A percentile compares a stretch with the other conserved stretches of the same genome.
Evolutionary conservation across 2,329 filamentous ascomycete species (phyloP).

Genomic region (Colletotrichum sp.): DNA sequence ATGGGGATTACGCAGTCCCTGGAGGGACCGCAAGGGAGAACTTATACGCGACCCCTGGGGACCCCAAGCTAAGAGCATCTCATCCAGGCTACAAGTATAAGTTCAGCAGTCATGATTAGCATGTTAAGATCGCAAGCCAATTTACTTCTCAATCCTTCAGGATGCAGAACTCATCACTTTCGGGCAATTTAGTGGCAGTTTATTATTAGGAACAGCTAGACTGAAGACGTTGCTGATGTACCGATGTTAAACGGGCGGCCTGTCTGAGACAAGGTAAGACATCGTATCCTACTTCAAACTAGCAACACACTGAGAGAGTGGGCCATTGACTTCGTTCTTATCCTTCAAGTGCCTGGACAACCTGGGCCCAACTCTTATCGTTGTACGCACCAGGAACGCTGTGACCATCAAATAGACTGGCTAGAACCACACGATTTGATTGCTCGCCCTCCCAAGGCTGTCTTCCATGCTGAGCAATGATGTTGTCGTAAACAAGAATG

Average conservation of each 20-base stretch:
- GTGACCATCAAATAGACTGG: conserved; percentile 51
- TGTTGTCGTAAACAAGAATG: conserved; percentile 53
- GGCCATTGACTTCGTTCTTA: background rate
- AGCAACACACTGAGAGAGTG: background rate
- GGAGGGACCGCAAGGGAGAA: background rate
- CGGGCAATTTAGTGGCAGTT: background rate
- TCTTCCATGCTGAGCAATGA: conserved; percentile 53
- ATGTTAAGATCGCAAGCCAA: background rate
- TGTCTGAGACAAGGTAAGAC: background rate
- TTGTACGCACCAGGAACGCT: conserved; percentile 48
- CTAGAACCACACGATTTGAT: conserved; percentile 48
- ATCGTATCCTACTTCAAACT: background rate
- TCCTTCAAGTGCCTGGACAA: conserved; percentile 46
- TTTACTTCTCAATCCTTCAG: background rate
- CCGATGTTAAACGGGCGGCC: background rate
- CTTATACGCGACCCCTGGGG: background rate
- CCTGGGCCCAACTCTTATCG: conserved; percentile 47
- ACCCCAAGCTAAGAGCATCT: background rate
- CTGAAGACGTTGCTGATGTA: background rate
- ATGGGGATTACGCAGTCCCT: background rate
- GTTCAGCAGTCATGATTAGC: background rate
- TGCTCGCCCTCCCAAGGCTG: conserved; percentile 53
- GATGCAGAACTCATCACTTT: background rate
- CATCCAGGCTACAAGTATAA: background rate
- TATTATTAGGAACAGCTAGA: background rate